phyloP scores from a whole-genome alignment of 2,329 filamentous ascomycete species.

The Fusarium verticillioides region DNA sequence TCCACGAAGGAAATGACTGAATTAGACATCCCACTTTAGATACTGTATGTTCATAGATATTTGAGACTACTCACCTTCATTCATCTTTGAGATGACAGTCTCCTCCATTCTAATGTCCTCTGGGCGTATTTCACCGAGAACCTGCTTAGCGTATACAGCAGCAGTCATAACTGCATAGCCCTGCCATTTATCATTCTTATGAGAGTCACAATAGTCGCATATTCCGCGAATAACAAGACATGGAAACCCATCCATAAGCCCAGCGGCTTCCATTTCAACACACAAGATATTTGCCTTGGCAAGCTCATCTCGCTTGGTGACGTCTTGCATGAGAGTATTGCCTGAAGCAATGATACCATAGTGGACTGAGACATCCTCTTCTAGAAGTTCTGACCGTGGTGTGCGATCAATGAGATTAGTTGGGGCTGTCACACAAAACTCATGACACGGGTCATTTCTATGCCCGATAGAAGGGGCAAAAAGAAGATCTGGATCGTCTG shows the following conservation, averaged over 20 bases:
- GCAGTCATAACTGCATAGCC: not conserved
- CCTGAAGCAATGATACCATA: not conserved
- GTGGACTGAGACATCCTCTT: not conserved
- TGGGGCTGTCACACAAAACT: accelerated
- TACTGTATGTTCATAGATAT: too few species aligned
- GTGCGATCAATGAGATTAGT: accelerated
- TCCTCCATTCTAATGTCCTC: accelerated
- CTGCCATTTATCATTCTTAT: not conserved
- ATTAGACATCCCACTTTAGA: too few species aligned
- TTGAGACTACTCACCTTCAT: not conserved
- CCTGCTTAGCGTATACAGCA: not conserved
- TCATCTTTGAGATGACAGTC: accelerated
- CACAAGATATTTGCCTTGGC: accelerated
- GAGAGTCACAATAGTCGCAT: not conserved
- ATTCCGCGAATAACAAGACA: not conserved
- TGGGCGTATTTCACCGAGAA: accelerated
- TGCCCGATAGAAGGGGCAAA: accelerated
- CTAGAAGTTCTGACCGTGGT: accelerated
- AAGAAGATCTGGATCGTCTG: accelerated
- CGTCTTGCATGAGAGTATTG: accelerated
- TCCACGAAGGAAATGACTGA: too few species aligned
- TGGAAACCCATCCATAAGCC: not conserved
- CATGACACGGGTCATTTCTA: accelerated
- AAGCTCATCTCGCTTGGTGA: accelerated
- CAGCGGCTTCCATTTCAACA: not conserved